Evolutionary conservation across 306 rosid genomes (phyloP), one percentile per base, ranked within the genome.

Genomic region (Fragaria nilgerrensis): DNA sequence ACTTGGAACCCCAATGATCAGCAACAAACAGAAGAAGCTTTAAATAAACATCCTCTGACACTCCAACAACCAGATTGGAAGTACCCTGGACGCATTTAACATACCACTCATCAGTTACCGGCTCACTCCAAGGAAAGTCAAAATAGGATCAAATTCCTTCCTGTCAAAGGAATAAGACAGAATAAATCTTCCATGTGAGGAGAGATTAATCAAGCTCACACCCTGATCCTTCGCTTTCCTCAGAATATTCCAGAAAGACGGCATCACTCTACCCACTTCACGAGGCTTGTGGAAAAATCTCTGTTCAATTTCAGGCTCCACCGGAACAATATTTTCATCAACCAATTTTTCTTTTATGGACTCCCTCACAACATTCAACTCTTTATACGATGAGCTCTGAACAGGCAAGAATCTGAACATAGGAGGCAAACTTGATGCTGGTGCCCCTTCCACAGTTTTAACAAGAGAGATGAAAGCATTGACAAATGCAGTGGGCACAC

Each of bases 401-500:
- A 82, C 53, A 0, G 97, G 97, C 47, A 92, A 70, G 82, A 90
- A 87, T 77, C 77, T 70, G 81, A 92, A 92, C 80, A 81, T 53
- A 3, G 19, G 53, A 8, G 81, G 76, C 83, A 92, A 79, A 80
- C 68, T 82, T n/a, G 83, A 87, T 2, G 75, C 37, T 1, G 93
- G 97, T 7, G 88, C 92, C 17, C 70, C 23, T 44, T 25, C 77
- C 7, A 76, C 14, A 45, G 45, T 56, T 67, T 62, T 79, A 29
- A 90, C 91, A 56, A 90, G 84, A 0, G 92, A 80, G 47, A 23
- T 79, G 48, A 92, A 89, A 47, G 96, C 97, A 73, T 83, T 75
- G 69, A 82, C 59, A 73, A 92, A 92, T 36, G 96, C 92, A 2
- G 68, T 29, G n/a, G 93, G 89, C 79, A 92, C 84, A 22, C 91